These are phyloP conservation scores for Trypanosoma mega DNA, from an alignment of 208 protist species.

Conservation along the genomic window DNA sequence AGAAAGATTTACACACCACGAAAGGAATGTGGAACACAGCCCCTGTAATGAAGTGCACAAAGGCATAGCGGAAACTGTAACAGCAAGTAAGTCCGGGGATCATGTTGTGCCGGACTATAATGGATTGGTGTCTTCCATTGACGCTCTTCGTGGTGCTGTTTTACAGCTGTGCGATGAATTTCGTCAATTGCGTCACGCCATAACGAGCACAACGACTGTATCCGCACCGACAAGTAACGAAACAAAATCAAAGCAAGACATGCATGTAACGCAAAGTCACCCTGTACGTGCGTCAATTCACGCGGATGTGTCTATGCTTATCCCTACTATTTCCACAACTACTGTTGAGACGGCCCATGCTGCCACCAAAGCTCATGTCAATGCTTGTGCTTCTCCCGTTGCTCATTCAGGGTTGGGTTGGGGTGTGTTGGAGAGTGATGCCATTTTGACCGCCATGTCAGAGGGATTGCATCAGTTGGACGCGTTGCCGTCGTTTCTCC, in stretches of 20 bases:
- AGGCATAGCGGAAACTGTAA: too few species aligned
- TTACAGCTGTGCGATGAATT: conserved; percentile 12
- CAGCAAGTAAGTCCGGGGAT: too few species aligned
- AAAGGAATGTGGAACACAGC: too few species aligned
- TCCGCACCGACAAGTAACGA: not conserved
- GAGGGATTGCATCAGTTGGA: conserved; percentile 16
- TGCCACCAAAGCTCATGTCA: not conserved
- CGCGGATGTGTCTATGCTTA: too few species aligned
- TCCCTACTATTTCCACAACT: too few species aligned
- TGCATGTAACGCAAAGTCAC: not conserved
- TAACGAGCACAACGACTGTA: not conserved
- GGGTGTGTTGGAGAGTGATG: too few species aligned
- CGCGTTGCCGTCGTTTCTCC: conserved; percentile 8
- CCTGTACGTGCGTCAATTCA: too few species aligned
- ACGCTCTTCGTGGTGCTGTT: conserved; percentile 3
- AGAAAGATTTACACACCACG: too few species aligned
- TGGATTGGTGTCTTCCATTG: not conserved
- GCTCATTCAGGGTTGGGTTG: not conserved
- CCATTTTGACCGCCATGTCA: conserved; percentile 8
- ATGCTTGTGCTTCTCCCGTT: not conserved
- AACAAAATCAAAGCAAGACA: not conserved
- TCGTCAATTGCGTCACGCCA: conserved; percentile 3
- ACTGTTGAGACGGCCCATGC: too few species aligned
- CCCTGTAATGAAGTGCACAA: too few species aligned
- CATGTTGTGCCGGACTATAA: not conserved